Conservation (phyloP, 257 asterid species). For the Rehmannia glutinosa region DNA sequence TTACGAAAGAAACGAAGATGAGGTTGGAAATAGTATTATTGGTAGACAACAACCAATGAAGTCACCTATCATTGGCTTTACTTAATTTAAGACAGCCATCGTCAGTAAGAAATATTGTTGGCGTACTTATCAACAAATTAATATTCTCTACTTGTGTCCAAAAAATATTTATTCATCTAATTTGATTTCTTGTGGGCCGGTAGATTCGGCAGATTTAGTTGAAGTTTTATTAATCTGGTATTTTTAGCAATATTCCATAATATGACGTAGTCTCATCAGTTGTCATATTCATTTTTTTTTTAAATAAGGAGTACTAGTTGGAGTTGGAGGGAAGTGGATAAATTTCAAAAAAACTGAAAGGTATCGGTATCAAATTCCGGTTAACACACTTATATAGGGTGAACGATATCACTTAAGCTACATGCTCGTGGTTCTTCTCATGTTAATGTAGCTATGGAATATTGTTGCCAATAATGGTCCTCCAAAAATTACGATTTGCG, state of each 20-base stretch:
- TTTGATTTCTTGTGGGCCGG: constrained; percentile 2
- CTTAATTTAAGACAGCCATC: background rate
- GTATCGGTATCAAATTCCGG: too few relatives aligned
- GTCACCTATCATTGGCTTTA: constrained; percentile 18
- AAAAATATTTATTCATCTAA: background rate
- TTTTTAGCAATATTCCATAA: too few relatives aligned
- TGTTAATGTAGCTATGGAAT: too few relatives aligned
- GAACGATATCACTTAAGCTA: too few relatives aligned
- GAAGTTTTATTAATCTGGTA: background rate
- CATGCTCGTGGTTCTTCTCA: too few relatives aligned
- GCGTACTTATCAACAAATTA: background rate
- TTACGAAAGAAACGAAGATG: background rate
- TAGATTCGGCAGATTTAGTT: background rate
- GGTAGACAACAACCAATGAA: constrained; percentile 7
- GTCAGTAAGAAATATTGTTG: background rate
- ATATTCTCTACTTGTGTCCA: constrained; percentile 8
- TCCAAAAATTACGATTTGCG: too few relatives aligned
- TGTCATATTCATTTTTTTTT: too few relatives aligned
- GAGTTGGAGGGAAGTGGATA: too few relatives aligned
- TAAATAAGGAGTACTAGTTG: too few relatives aligned
- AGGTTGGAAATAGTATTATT: background rate
- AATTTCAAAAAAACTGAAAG: too few relatives aligned
- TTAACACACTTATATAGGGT: too few relatives aligned
- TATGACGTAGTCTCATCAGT: background rate
- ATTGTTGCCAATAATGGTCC: too few relatives aligned